Base-by-base conservation (phyloP, 371 early-diverging fungal genomes). In the Mortierella sp. region DNA sequence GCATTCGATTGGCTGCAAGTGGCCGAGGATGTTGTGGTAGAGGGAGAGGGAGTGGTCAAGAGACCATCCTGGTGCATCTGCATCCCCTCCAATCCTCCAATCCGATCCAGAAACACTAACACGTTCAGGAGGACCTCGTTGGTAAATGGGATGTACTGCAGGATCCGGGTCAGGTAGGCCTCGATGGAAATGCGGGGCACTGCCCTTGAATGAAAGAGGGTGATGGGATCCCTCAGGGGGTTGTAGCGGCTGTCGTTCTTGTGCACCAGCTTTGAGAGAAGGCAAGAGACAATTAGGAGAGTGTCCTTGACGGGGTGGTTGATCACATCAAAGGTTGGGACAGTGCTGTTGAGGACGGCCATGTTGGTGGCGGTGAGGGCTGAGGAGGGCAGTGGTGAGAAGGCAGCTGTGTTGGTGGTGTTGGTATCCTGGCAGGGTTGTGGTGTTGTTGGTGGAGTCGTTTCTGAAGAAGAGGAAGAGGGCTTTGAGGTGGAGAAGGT, bases 21-120 rank as follows among this genome's bases (percentile, higher is more conserved):
- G 21, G 73, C 32, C 0, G 78, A 44, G 29, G 35, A 51, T 63
- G 79, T 18, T 35, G 71, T 68, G 41, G 83, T 49, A 11, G 74
- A 58, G 14, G 77, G 24, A 6, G 72, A 29, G 12, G 78, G 70
- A 38, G 68, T 35, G 18, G 41, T 44, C 63, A 75, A 51, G 11
- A 63, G 55, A n/a, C 74, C 70, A 35, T 54, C 21, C 43, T 70
- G 56, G 14, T 75, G 77, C 43, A 81, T 70, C 70, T 89, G 89
- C 76, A 84, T 70, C n/a, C 82, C 84, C 12, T 88, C 86, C 27
- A 88, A 83, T 41, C 90, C 87, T 4, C 92, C 91, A 58, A 97
- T 93, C 29, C 97, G 91, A 85, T 97, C 97, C 78, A 98, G 91
- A 84, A 95, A 98, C 29, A 98, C 93, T n/a, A 97, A 89, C 5